Conservation (phyloP, 1,284 basidiomycete species). For the Tylopilus sp. region DNA sequence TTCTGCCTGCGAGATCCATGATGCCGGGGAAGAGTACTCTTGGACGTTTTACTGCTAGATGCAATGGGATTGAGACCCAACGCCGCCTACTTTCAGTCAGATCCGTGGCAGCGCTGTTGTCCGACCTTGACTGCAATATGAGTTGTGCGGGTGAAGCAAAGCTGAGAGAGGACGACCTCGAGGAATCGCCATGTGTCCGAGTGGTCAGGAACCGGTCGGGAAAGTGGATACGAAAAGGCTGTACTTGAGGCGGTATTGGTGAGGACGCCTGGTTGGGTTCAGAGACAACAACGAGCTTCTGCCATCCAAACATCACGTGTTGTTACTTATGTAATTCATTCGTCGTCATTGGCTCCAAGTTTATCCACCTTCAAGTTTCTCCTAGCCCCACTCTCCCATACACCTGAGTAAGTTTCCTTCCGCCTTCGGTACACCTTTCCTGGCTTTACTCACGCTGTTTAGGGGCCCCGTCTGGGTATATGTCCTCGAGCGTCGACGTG, state of each 20-base stretch:
- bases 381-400: too few relatives aligned
- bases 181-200: conserved; percentile 37
- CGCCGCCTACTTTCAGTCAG: conserved; percentile 29
- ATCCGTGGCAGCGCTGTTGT: conserved; percentile 18
- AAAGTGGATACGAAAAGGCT: conserved; percentile 40
- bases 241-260: conserved; percentile 13
- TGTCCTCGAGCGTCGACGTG: conserved; percentile 81
- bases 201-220: conserved; percentile 41
- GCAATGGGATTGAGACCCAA: conserved; percentile 30
- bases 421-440: conserved; percentile 13
- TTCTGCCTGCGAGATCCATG: conserved; percentile 35
- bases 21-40: conserved; percentile 21
- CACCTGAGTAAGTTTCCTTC: conserved; percentile 65
- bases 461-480: conserved; percentile 90
- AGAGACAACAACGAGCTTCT: conserved; percentile 14
- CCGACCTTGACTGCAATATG: conserved; percentile 25
- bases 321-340: too few relatives aligned
- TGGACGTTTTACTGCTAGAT: conserved; percentile 27
- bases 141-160: conserved; percentile 27
- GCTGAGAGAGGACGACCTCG: conserved; percentile 45
- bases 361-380: too few relatives aligned
- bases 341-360: too few relatives aligned
- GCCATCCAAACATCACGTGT: conserved; percentile 17
- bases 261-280: conserved; percentile 19
- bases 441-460: conserved; percentile 13